Conservation (phyloP, 2,329 filamentous ascomycete genomes). For the Albophoma yamanashiensis region DNA sequence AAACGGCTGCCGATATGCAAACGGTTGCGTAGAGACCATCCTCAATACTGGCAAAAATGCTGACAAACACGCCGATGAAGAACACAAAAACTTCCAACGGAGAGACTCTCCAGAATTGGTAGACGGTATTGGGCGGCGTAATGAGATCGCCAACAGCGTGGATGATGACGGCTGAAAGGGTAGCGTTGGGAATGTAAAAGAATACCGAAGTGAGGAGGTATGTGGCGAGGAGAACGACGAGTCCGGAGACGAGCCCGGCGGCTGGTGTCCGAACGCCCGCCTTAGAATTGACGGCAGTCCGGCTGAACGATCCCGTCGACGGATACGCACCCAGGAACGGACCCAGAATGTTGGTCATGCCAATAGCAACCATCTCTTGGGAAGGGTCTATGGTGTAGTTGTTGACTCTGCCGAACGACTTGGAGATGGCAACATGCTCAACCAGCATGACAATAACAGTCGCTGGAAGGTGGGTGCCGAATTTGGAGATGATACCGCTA, state of each 20-base stretch:
- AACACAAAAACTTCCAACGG: conserved; percentile 88
- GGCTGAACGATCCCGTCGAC: conserved; percentile 88
- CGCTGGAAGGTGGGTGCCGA: conserved; percentile 65
- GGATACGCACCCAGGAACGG: conserved; percentile 90
- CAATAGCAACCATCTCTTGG: conserved; percentile 91
- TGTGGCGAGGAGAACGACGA: conserved; percentile 79
- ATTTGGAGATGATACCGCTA: conserved; percentile 52
- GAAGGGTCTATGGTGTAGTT: conserved; percentile 95
- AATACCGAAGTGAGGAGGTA: conserved; percentile 84
- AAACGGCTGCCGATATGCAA: conserved; percentile 60
- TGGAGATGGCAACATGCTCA: conserved; percentile 94
- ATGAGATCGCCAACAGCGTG: conserved; percentile 91
- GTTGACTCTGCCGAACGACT: conserved; percentile 91
- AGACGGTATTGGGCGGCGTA: conserved; percentile 81
- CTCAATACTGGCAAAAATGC: conserved; percentile 80
- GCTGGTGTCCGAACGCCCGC: conserved; percentile 88
- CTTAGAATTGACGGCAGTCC: conserved; percentile 95
- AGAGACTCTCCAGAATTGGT: conserved; percentile 91
- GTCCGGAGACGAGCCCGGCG: conserved; percentile 77
- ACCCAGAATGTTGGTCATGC: conserved; percentile 78
- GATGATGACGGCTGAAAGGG: conserved; percentile 82
- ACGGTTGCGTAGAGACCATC: conserved; percentile 88
- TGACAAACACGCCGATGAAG: conserved; percentile 84
- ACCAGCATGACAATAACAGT: conserved; percentile 91
- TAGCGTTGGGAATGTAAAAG: conserved; percentile 81